Percentiles rank a stretch among this genome's conserved stretches.
Evolutionary conservation across 2,329 filamentous ascomycete species (phyloP).

Genomic region (Xylaria polymorpha): DNA sequence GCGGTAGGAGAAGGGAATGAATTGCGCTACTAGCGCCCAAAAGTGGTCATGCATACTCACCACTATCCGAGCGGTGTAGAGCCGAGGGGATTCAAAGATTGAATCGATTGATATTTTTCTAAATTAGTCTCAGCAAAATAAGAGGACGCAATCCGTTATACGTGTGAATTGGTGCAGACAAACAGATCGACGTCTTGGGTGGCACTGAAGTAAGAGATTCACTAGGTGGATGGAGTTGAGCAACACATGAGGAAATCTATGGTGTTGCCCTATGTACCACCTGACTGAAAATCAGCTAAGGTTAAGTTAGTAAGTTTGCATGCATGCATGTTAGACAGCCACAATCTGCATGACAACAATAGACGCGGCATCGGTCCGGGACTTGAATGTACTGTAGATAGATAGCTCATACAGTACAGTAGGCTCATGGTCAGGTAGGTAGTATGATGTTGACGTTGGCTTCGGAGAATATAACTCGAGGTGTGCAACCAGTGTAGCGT

Average conservation of each 20-base stretch:
- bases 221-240: background rate
- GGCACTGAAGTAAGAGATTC: background rate
- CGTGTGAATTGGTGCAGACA: background rate
- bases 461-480: background rate
- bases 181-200: background rate
- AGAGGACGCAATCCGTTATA: background rate
- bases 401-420: background rate
- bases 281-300: background rate
- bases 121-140: background rate
- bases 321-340: constrained; percentile 29
- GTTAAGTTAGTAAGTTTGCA: constrained; percentile 10
- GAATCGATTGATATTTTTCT: background rate
- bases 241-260: background rate
- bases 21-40: constrained; percentile 30
- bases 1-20: background rate
- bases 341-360: constrained; percentile 18
- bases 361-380: constrained; percentile 10
- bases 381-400: background rate
- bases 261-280: constrained; percentile 3
- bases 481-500: background rate
- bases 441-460: background rate
- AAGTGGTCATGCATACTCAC: constrained; percentile 16
- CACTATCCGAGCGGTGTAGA: constrained; percentile 42
- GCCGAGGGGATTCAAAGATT: constrained; percentile 3
- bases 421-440: no score